Percentiles rank a stretch among this genome's conserved stretches.
phyloP scores from a whole-genome alignment of 1,284 basidiomycete genomes.

The Leccinum fallax region DNA sequence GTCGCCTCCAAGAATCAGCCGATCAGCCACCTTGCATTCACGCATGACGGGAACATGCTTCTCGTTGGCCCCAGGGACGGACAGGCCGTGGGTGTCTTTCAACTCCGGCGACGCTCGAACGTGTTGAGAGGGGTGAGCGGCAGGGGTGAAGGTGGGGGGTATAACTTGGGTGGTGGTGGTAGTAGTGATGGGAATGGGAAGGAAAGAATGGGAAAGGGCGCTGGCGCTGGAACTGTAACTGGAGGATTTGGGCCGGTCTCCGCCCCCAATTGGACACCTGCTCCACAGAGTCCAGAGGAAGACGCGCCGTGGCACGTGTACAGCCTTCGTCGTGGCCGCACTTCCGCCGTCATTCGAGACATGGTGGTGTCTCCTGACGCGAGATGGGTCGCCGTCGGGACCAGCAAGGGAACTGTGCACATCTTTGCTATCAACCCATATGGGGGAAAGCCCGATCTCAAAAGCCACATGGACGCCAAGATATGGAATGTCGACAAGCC shows the following conservation, averaged over 20 bases:
- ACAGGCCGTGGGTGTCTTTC: conserved; percentile 59
- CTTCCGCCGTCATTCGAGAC: conserved; percentile 62
- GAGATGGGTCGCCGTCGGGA: conserved; percentile 73
- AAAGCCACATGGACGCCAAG: conserved; percentile 62
- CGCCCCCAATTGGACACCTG: conserved; percentile 2
- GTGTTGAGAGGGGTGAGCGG: conserved; percentile 15
- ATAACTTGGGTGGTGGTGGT: neutral
- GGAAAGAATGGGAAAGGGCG: conserved; percentile 4
- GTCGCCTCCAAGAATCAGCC: conserved; percentile 48
- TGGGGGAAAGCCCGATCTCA: conserved; percentile 66
- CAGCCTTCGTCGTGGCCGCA: conserved; percentile 70
- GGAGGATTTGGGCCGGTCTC: conserved; percentile 6
- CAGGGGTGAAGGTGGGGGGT: neutral
- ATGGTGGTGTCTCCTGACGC: conserved; percentile 65
- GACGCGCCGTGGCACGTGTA: conserved; percentile 64
- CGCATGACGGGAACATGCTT: conserved; percentile 59
- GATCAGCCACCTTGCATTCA: conserved; percentile 58
- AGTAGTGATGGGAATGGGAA: conserved; percentile 2
- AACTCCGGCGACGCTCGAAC: conserved; percentile 46
- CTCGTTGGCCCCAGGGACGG: conserved; percentile 63
- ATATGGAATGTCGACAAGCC: conserved; percentile 56
- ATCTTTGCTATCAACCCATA: conserved; percentile 78
- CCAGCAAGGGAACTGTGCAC: conserved; percentile 65
- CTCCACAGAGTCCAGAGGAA: conserved; percentile 13
- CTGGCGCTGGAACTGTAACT: conserved; percentile 9